Evolutionary conservation across 371 early-diverging fungal species (phyloP), one percentile per base, ranked within the genome.

Genomic region (Batrachochytrium dendrobatidis): DNA sequence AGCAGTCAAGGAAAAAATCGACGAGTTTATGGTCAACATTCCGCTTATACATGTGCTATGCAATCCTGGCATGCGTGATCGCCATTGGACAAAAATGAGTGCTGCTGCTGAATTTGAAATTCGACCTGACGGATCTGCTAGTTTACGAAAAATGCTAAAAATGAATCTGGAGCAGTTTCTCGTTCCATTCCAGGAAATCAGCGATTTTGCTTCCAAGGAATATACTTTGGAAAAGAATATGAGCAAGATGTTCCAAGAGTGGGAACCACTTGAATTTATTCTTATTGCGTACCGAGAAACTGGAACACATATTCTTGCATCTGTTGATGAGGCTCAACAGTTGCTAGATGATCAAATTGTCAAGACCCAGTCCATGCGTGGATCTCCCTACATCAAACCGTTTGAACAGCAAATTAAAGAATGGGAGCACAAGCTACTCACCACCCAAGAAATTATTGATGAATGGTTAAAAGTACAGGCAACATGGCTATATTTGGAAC

Each of bases 391-490:
- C 63, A 79, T 79, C 51, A 81, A 81, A 51, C 82, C 82, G 26
- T 79, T 81, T 55, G 81, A 80, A 57, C 59, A 59, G 31, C 73
- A 80, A 59, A 75, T 80, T 48, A 73, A 70, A 59, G 79, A 77
- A n/a, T 80, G 78, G 78, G 81, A 80, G 59, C 43, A 65, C n/a
- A 68, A 69, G 43, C 63, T 81, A 56, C 57, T 77, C 30, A 65
- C 59, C 5, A 74, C 71, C 15, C 82, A 81, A 60, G 82, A 81
- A 59, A 76, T 74, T 35, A 56, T 81, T 22, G 82, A 81, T 52
- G 82, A 77, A 54, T 81, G 79, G 82, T 60, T 81, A 18, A 81
- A 79, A 65, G 79, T 81, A 2, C 82, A 81, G 57, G 79, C 82
- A 2, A 81, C 82, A 1, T 81, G 82, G 82, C 58, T 81, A 46